Conservation (phyloP, 441 rosid genomes). For the Erysimum cheiri region DNA sequence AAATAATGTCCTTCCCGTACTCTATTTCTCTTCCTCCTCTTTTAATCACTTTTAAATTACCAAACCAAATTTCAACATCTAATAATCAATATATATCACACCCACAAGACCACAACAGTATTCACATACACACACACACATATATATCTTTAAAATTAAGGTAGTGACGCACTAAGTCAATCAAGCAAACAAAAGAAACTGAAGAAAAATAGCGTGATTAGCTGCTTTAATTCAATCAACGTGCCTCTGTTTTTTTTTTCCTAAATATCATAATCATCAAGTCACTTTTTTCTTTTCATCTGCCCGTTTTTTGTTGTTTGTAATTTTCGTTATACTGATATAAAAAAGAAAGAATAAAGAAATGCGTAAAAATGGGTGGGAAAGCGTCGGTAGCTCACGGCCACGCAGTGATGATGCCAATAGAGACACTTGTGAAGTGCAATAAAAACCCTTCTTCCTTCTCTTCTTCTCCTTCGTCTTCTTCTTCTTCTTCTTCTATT, state of each 20-base stretch:
- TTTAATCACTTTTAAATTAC: slow-evolving; percentile 3
- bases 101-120: slow-evolving; percentile 4
- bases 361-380: slow-evolving; percentile 41
- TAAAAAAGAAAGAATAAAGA: slow-evolving; percentile 2
- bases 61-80: slow-evolving; percentile 23
- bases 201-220: slow-evolving; percentile 39
- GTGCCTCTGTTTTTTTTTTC: slow-evolving; percentile 14
- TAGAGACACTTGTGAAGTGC: slow-evolving; percentile 59
- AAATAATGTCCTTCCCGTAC: slow-evolving; percentile 39
- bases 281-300: background rate
- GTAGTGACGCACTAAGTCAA: background rate
- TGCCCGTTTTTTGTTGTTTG: background rate
- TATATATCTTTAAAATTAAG: background rate
- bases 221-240: slow-evolving; percentile 46
- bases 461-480: slow-evolving; percentile 35
- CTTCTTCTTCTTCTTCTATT: slow-evolving; percentile 32
- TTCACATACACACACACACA: background rate
- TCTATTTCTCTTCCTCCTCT: background rate
- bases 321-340: background rate
- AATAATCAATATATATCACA: slow-evolving; percentile 1
- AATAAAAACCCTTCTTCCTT: slow-evolving; percentile 43
- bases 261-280: slow-evolving; percentile 32
- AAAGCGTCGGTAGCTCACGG: slow-evolving; percentile 50
- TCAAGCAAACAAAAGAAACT: background rate
- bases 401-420: slow-evolving; percentile 50